Evolutionary conservation across 1,139 yeast species (phyloP).

Genomic region (Zhuliangozyma blackwelliae): DNA sequence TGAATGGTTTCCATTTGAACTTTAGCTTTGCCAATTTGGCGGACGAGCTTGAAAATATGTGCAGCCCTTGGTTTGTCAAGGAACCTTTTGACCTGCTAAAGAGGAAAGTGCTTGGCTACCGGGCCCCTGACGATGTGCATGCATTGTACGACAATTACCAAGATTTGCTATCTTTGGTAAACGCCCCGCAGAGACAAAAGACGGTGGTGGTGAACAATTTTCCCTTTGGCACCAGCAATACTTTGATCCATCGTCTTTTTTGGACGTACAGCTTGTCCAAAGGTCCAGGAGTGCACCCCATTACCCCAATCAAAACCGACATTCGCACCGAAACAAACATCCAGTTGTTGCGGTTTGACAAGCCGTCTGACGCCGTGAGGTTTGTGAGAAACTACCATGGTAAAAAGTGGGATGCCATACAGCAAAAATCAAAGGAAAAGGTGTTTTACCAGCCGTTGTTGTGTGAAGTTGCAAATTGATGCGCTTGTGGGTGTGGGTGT

Average conservation of each 20-base stretch:
- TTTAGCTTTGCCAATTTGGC: slow-evolving; percentile 4
- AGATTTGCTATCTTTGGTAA: slow-evolving; percentile 5
- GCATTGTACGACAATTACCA: slow-evolving; percentile 6
- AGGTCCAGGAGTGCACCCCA: slow-evolving; percentile 4
- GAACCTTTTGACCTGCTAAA: background rate
- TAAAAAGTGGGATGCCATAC: slow-evolving; percentile 33
- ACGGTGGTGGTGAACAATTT: slow-evolving; percentile 36
- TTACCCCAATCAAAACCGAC: slow-evolving; percentile 22
- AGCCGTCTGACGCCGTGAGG: slow-evolving; percentile 45
- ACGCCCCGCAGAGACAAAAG: slow-evolving; percentile 8
- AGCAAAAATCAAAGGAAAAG: slow-evolving; percentile 14
- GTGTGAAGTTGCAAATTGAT: slow-evolving; percentile 33
- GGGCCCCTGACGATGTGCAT: background rate
- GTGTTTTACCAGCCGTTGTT: slow-evolving; percentile 35
- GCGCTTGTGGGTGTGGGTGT: too few relatives aligned
- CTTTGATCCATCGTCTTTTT: too few relatives aligned
- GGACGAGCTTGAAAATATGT: background rate
- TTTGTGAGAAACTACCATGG: slow-evolving; percentile 57
- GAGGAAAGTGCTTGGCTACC: background rate
- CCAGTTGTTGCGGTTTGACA: slow-evolving; percentile 45
- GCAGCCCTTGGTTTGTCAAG: background rate
- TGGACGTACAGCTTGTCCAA: too few relatives aligned
- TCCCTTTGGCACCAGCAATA: slow-evolving; percentile 30
- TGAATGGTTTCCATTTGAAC: slow-evolving; percentile 49
- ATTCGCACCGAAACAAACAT: slow-evolving; percentile 24